phyloP scores from a whole-genome alignment of 148 eudicot species.

The Cornus suecica region DNA sequence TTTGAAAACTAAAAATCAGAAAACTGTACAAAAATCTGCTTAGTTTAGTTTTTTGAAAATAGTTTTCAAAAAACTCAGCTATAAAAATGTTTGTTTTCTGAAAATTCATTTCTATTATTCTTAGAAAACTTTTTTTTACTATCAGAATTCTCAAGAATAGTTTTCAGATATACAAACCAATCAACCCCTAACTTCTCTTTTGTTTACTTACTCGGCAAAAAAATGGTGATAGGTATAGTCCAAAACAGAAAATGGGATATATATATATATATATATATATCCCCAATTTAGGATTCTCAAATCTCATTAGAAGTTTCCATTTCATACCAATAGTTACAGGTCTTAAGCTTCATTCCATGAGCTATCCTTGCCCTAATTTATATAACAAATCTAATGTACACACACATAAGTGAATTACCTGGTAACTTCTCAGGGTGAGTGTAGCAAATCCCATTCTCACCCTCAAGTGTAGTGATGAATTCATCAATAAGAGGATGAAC shows the following conservation, averaged over 20 bases:
- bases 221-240: background rate
- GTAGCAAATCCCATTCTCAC: constrained; percentile 86
- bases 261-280: no score
- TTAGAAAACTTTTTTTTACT: no score
- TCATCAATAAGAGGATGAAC: constrained; percentile 77
- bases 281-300: background rate
- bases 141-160: no score
- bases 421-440: constrained; percentile 92
- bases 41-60: no score
- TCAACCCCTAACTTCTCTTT: no score
- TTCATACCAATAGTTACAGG: background rate
- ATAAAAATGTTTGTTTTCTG: no score
- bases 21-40: no score
- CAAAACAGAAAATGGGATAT: background rate
- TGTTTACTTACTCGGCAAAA: no score
- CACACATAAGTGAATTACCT: constrained; percentile 29
- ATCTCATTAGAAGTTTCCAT: background rate
- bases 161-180: no score
- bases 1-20: no score
- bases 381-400: background rate
- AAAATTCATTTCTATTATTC: no score
- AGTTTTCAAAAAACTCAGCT: no score
- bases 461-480: constrained; percentile 76
- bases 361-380: background rate
- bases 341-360: background rate